phyloP scores from a whole-genome alignment of 805 yeast genomes.

The Spathaspora boniae region DNA sequence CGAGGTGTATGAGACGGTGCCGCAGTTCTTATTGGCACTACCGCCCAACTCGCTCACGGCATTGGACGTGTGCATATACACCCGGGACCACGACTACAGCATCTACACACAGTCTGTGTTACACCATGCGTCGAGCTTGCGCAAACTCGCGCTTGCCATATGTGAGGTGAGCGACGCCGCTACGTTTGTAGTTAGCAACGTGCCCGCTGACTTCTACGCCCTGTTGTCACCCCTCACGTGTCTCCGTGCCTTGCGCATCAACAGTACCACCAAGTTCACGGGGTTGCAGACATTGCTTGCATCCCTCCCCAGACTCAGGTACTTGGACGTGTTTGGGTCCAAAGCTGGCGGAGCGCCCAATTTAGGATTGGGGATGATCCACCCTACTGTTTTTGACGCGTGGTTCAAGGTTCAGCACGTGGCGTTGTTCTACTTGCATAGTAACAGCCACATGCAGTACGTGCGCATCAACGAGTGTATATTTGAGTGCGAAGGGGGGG shows the following conservation, averaged over 20 bases:
- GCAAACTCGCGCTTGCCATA: slow-evolving; percentile 38
- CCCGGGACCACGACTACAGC: slow-evolving; percentile 33
- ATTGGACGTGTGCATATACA: slow-evolving; percentile 38
- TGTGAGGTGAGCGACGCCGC: slow-evolving; percentile 21
- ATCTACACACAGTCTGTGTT: slow-evolving; percentile 17
- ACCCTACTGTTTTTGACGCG: slow-evolving; percentile 53
- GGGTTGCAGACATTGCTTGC: slow-evolving; percentile 21
- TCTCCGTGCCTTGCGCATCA: slow-evolving; percentile 40
- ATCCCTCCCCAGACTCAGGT: slow-evolving; percentile 21
- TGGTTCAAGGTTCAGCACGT: slow-evolving; percentile 57
- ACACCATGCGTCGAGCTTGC: slow-evolving; percentile 16
- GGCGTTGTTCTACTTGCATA: slow-evolving; percentile 37
- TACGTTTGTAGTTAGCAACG: not conserved
- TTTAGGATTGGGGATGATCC: slow-evolving; percentile 50
- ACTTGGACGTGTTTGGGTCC: slow-evolving; percentile 46
- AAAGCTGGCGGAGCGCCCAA: slow-evolving; percentile 53
- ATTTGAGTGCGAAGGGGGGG: slow-evolving; percentile 33
- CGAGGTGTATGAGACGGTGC: slow-evolving; percentile 42
- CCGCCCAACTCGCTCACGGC: slow-evolving; percentile 19
- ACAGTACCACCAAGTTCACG: slow-evolving; percentile 20
- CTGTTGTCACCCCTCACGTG: slow-evolving; percentile 12
- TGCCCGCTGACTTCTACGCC: slow-evolving; percentile 8
- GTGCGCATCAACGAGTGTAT: slow-evolving; percentile 48
- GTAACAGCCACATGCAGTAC: slow-evolving; percentile 30
- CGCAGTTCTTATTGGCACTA: slow-evolving; percentile 25